Base-by-base conservation (phyloP, 1,284 basidiomycete genomes). In the Malassezia vespertilionis region DNA sequence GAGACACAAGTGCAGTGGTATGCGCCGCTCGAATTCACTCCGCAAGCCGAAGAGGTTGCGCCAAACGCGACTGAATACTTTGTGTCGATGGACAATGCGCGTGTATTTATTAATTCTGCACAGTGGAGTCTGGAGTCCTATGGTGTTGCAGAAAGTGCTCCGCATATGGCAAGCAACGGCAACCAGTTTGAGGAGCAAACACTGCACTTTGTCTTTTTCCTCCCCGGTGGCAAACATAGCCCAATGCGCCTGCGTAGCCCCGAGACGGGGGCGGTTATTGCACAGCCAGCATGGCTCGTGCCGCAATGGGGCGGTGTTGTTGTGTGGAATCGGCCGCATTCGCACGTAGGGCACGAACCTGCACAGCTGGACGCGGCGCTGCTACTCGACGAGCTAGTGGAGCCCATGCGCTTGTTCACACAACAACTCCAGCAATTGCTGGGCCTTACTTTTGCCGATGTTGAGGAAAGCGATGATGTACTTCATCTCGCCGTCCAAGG, bases 251-350 rank as follows among this genome's bases (percentile, higher is more conserved):
- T 91, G 15, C 73, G 85, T 2, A 74, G 81, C 48, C 41, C 52
- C 1, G 43, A 9, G 9, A 49, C 44, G 8, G 44, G 46, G 1
- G 41, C 37, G 4, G 44, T 30, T 5, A 44, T 47, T 14, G 22
- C 40, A 2, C 21, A 58, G 8, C 52, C 49, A 2, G 79, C 83
- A 8, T 97, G 96, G 76, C 77, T 95, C 20, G 76, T 93, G 1
- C 91, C 93, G 0, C 91, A 96, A 72, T 93, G 87, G 82, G 91
- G 93, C 32, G 83, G 87, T 12, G 84, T 97, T 37, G 78, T 84
- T 44, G 77, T 96, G 41, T 73, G 81, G 57, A 88, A 93, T 65
- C 45, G 44, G 2, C 27, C 18, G 15, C 7, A 2, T 2, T 34
- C 47, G 4, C 7, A 12, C 5, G n/a, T n/a, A 2, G 32, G 14